phyloP scores from a whole-genome alignment of 371 early-diverging fungal species.

The Circinella minor region DNA sequence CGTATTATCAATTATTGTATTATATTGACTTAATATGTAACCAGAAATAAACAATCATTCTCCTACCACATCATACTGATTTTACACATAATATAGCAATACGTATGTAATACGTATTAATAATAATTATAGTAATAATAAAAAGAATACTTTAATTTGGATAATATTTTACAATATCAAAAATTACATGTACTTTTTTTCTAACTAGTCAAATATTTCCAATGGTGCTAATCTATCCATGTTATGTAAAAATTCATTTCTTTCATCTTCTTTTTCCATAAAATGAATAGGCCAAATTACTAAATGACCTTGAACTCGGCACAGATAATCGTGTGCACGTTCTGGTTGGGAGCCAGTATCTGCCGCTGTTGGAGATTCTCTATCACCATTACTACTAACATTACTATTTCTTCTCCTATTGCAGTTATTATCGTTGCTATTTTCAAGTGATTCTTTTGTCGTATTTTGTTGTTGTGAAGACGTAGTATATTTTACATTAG shows the following conservation, averaged over 20 bases:
- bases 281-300: constrained; percentile 65
- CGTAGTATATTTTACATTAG: too few relatives aligned
- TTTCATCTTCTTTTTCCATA: constrained; percentile 55
- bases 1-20: too few relatives aligned
- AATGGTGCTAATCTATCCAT: constrained; percentile 59
- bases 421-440: background rate
- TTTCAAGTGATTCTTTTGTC: too few relatives aligned
- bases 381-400: background rate
- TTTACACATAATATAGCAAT: too few relatives aligned
- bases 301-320: constrained; percentile 54
- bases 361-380: background rate
- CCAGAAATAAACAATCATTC: too few relatives aligned
- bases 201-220: constrained; percentile 60
- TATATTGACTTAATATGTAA: too few relatives aligned
- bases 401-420: background rate
- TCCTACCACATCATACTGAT: too few relatives aligned
- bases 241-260: constrained; percentile 47
- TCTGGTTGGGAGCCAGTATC: background rate
- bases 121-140: too few relatives aligned
- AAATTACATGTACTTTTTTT: background rate
- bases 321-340: constrained; percentile 20
- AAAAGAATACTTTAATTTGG: too few relatives aligned
- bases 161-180: background rate
- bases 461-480: too few relatives aligned
- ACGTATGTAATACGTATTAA: too few relatives aligned